Base-by-base conservation (phyloP, 768 basidiomycete genomes). In the Mycena filopes region DNA sequence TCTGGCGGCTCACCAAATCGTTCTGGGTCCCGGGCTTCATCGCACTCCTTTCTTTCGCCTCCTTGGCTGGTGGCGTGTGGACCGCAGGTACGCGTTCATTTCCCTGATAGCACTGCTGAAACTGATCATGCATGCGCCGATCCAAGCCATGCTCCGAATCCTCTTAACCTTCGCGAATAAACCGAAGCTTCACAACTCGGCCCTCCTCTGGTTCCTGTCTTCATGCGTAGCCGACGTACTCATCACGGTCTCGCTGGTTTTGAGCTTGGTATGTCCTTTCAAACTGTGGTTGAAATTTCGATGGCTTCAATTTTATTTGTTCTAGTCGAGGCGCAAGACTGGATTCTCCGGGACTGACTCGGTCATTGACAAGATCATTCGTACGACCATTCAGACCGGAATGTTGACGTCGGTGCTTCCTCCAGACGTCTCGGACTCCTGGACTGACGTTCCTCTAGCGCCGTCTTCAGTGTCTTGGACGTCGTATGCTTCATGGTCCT, bases 201-300 rank as follows among this genome's bases (percentile, higher is more conserved):
- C 82, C 7, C 73, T 85, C 1, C 51, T 81, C 29, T 85, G 82
- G 84, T 79, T 85, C 60, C 67, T 83, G 8, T 67, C 82, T 13
- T 81, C 83, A 6, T 79, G 76, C 16, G 69, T 80, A 7, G 79
- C 80, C 1, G 83, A 85, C 67, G 65, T 83, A 1, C 63, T 80
- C 47, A 84, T 84, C 40, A 83, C 82, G 0, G 63, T 71, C 40
- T 78, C 79, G 1, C 73, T 84, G 33, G 76, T 81, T 8, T 67
- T 77, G 23, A 76, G 76, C 21, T 63, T 85, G 71, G 82, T 83
- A 55, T 20, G 75, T 72, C 13, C 9, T 36, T 47, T 26, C 4
- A 21, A n/a, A 11, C 26, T 8, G n/a, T 3, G 4, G 13, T 9
- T 3, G 12, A 28, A 21, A 25, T 43, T 2, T 12, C 31, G 13